Base-by-base conservation (phyloP, 2,329 filamentous ascomycete species). In the Claviceps sp. region DNA sequence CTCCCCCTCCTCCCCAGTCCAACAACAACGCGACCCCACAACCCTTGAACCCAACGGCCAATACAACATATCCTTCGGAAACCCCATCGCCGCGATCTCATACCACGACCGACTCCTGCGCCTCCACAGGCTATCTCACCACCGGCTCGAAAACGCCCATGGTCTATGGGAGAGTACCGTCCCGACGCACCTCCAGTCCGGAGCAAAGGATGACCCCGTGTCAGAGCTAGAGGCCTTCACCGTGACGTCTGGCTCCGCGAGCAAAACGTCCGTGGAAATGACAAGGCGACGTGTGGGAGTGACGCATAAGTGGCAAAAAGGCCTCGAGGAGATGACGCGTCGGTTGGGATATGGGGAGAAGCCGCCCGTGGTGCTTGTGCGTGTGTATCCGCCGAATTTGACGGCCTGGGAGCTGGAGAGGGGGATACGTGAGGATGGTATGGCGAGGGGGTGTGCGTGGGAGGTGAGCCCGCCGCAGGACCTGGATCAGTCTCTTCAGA, bases 41-140 rank as follows among this genome's bases (percentile, higher is more conserved):
- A 87, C 82, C 10, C 73, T 87, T 48, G 77, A 80, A 53, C 77
- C 81, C 4, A 65, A 77, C 1, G 81, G 80, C 54, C 75, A 75
- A 59, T 90, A 89, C 68, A 82, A 78, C 65, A 69, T 91, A 52
- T 72, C 87, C 51, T 91, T 90, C 4, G 30, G 30, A 34, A 34
- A 34, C 70, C 71, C 76, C 55, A 76, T 71, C 22, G 61, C 81
- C 13, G 85, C 85, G 0, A 63, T 70, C 7, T 72, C 77, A 42
- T 90, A 87, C 65, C 74, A 77, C 51, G 61, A 62, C 52, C 63
- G 64, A 50, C 55, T 70, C 52, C 55, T 62, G 19, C 66, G 64
- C 41, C 59, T 70, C 14, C 61, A 68, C 48, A 56, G 58, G 22
- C 62, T 68, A 47, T 57, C 62, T 49, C 61, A 60, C 14, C 55